Evolutionary conservation across 495 filamentous ascomycete species (phyloP).

Genomic region (Ramalina peruviana): DNA sequence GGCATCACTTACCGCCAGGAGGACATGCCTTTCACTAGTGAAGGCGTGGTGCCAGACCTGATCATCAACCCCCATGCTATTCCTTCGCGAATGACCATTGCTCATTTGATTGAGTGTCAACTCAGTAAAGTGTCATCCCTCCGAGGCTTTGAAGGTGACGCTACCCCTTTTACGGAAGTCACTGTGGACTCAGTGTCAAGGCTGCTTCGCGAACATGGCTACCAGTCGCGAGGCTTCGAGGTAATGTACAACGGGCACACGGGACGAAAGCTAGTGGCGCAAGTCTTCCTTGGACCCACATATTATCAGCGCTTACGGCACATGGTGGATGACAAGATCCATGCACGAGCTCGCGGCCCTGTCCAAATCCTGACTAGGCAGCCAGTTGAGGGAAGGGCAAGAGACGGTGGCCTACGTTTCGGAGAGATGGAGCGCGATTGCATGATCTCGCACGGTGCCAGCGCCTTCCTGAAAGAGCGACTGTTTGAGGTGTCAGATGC

Average conservation of each 20-base stretch:
- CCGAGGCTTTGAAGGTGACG: constrained; percentile 87
- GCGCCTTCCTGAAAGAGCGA: constrained; percentile 91
- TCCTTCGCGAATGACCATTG: constrained; percentile 99
- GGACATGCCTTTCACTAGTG: constrained; percentile 94
- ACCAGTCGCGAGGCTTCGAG: constrained; percentile 94
- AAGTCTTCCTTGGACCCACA: constrained; percentile 93
- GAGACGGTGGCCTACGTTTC: constrained; percentile 96
- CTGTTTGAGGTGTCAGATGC: constrained; percentile 95
- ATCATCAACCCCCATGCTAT: constrained; percentile 99
- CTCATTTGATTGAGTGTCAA: constrained; percentile 98
- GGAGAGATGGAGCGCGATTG: constrained; percentile 99
- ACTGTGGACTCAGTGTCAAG: constrained; percentile 88
- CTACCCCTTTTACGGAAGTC: constrained; percentile 95
- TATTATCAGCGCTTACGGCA: constrained; percentile 98
- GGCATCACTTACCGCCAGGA: constrained; percentile 95
- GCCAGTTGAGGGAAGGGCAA: constrained; percentile 94
- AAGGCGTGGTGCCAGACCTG: constrained; percentile 84
- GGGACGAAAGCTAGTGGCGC: constrained; percentile 77
- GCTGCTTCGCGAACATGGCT: constrained; percentile 80
- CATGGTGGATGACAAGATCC: constrained; percentile 99
- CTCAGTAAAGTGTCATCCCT: constrained; percentile 87
- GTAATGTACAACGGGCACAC: constrained; percentile 99
- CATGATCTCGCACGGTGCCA: constrained; percentile 98
- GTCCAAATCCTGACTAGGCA: constrained; percentile 96
- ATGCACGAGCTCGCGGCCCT: constrained; percentile 86